Evolutionary conservation across 257 asterid species (phyloP).

Genomic region (Plantago major): DNA sequence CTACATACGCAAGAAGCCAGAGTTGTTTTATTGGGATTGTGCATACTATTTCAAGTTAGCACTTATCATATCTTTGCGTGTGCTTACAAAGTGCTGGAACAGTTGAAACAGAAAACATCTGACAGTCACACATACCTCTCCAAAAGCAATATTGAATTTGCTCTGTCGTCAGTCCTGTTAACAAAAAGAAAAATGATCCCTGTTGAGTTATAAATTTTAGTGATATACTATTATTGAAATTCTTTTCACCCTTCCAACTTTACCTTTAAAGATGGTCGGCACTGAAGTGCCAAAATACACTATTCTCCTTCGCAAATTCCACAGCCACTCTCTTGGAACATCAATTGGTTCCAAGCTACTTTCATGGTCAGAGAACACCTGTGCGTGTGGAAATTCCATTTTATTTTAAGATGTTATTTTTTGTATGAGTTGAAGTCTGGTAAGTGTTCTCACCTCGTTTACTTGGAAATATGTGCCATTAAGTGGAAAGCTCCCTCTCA

Average conservation of each 20-base stretch:
- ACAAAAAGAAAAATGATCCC: conserved; percentile 18
- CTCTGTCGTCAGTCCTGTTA: conserved; percentile 70
- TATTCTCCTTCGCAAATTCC: conserved; percentile 83
- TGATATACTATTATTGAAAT: not conserved
- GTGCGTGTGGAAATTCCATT: conserved; percentile 20
- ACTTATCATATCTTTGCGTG: conserved; percentile 1
- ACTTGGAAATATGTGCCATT: conserved; percentile 99
- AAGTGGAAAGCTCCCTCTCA: conserved; percentile 98
- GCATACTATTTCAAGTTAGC: conserved; percentile 4
- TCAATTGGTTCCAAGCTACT: conserved; percentile 74
- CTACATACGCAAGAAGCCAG: not conserved
- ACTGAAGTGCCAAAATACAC: conserved; percentile 96
- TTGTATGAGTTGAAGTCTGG: conserved; percentile 16
- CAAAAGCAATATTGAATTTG: conserved; percentile 92
- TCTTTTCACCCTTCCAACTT: conserved; percentile 1
- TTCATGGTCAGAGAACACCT: conserved; percentile 95
- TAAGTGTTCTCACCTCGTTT: conserved; percentile 62
- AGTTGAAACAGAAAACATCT: conserved; percentile 11
- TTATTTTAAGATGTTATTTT: no score
- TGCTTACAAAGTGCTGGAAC: conserved; percentile 15
- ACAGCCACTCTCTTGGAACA: conserved; percentile 86
- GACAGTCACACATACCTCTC: conserved; percentile 61
- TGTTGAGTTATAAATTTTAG: conserved; percentile 18
- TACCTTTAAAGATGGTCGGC: conserved; percentile 91
- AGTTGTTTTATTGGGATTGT: not conserved